These are phyloP conservation scores for Lagerstroemia speciosa DNA, from an alignment of 345 rosid genomes.

Conservation along the genomic window DNA sequence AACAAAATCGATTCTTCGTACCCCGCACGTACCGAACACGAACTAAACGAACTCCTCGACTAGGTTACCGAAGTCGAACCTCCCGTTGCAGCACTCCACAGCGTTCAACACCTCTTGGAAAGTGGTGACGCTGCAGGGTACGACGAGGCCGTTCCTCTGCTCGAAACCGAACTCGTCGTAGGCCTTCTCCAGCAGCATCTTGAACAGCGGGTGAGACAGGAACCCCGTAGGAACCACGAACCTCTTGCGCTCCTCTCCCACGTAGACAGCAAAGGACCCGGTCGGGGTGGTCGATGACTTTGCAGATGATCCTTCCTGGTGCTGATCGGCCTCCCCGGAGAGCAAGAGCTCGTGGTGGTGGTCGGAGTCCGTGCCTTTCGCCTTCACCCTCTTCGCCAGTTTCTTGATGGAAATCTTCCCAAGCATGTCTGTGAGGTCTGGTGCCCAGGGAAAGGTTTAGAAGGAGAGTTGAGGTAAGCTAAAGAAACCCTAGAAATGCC, in stretches of 20 bases:
- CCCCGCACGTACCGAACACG: neutral
- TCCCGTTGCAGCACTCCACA: constrained; percentile 49
- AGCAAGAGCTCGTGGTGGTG: constrained; percentile 40
- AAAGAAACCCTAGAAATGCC: neutral
- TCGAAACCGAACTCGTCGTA: constrained; percentile 49
- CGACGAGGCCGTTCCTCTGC: constrained; percentile 47
- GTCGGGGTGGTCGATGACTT: constrained; percentile 35
- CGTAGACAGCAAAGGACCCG: constrained; percentile 70
- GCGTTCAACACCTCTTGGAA: constrained; percentile 68
- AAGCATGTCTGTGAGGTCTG: constrained; percentile 20
- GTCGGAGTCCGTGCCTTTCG: constrained; percentile 19
- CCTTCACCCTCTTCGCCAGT: constrained; percentile 67
- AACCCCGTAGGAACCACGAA: constrained; percentile 66
- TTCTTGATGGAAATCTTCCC: constrained; percentile 74
- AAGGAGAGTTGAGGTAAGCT: neutral
- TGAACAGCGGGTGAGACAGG: constrained; percentile 67
- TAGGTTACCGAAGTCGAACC: constrained; percentile 59
- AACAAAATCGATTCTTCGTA: too few relatives aligned
- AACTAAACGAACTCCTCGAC: constrained; percentile 62
- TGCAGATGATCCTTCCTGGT: neutral
- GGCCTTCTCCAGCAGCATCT: constrained; percentile 78
- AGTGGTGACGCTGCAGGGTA: constrained; percentile 64
- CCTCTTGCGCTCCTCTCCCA: constrained; percentile 64
- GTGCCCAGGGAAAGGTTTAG: neutral
- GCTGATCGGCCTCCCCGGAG: constrained; percentile 8